A percentile compares a stretch with the other conserved stretches of the same genome.
phyloP scores from a whole-genome alignment of 2,329 filamentous ascomycete species.

The Parafenestella ontariensis region DNA sequence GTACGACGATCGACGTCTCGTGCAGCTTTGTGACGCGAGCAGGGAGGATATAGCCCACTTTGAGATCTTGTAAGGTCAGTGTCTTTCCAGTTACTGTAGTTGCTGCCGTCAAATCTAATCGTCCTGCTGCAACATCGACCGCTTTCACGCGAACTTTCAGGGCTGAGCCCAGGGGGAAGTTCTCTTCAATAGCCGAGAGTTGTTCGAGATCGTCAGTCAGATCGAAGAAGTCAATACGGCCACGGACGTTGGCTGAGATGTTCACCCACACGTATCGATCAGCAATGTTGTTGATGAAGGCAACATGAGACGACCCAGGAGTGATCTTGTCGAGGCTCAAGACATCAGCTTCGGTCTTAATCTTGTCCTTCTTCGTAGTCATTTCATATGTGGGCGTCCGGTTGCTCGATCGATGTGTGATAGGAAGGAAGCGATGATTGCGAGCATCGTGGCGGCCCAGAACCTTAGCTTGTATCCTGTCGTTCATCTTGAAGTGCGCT shows the following conservation, averaged over 20 bases:
- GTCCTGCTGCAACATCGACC: conserved; percentile 75
- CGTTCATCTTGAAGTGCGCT: conserved; percentile 73
- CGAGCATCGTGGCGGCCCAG: conserved; percentile 89
- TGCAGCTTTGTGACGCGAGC: conserved; percentile 85
- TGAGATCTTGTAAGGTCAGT: conserved; percentile 74
- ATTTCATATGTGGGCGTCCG: conserved; percentile 79
- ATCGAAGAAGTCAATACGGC: conserved; percentile 81
- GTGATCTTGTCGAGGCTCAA: conserved; percentile 77
- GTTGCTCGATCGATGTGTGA: conserved; percentile 83
- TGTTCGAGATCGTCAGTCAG: conserved; percentile 85
- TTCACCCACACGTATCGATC: conserved; percentile 88
- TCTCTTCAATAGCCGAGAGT: conserved; percentile 74
- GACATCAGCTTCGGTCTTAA: conserved; percentile 64
- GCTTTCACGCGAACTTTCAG: conserved; percentile 79
- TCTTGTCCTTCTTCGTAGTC: conserved; percentile 73
- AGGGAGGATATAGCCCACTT: conserved; percentile 80
- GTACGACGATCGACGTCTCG: conserved; percentile 83
- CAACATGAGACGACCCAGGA: conserved; percentile 74
- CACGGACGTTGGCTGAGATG: conserved; percentile 84
- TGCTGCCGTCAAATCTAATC: conserved; percentile 82
- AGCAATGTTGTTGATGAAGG: conserved; percentile 89
- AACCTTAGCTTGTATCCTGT: conserved; percentile 76
- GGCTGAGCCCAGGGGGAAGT: conserved; percentile 91
- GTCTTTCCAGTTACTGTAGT: conserved; percentile 63
- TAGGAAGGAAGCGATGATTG: conserved; percentile 89